Evolutionary conservation across 1,139 yeast species (phyloP).

Genomic region (Pichia sp.): DNA sequence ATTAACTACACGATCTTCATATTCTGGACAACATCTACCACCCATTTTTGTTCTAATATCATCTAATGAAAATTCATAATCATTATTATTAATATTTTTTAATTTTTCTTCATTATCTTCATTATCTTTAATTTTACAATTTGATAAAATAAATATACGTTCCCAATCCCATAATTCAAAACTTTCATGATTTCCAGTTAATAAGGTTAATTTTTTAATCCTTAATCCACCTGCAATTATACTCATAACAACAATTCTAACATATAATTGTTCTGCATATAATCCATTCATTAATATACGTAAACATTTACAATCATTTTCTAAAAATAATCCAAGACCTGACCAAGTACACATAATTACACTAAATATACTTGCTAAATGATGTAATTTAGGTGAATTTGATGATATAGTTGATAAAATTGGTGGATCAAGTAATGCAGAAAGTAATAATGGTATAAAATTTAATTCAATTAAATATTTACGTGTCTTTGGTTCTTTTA

Average conservation of each 20-base stretch:
- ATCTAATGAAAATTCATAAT: constrained; percentile 1
- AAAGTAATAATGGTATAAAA: constrained; percentile 57
- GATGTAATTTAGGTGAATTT: constrained; percentile 51
- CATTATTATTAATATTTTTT: not conserved
- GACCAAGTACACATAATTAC: constrained; percentile 65
- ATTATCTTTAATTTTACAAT: not conserved
- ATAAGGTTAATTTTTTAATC: constrained; percentile 47
- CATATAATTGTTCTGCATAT: constrained; percentile 46
- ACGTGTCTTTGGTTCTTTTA: constrained; percentile 58
- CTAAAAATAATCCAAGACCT: constrained; percentile 65
- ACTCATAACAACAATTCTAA: constrained; percentile 65
- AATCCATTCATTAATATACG: constrained; percentile 58
- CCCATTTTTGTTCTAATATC: constrained; percentile 7
- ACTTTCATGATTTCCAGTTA: constrained; percentile 9
- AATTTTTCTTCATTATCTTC: not conserved
- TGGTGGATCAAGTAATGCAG: constrained; percentile 55
- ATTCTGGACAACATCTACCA: constrained; percentile 23
- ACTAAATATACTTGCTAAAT: constrained; percentile 56
- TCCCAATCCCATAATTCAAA: constrained; percentile 14
- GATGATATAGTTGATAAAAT: constrained; percentile 10
- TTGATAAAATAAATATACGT: constrained; percentile 1
- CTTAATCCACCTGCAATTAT: constrained; percentile 62
- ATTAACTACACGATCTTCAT: constrained; percentile 32
- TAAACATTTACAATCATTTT: constrained; percentile 52
- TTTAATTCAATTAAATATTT: constrained; percentile 52